A percentile compares a stretch with the other conserved stretches of the same genome.
Conservation (phyloP, 371 early-diverging fungal genomes). For the Zychaea mexicana region DNA sequence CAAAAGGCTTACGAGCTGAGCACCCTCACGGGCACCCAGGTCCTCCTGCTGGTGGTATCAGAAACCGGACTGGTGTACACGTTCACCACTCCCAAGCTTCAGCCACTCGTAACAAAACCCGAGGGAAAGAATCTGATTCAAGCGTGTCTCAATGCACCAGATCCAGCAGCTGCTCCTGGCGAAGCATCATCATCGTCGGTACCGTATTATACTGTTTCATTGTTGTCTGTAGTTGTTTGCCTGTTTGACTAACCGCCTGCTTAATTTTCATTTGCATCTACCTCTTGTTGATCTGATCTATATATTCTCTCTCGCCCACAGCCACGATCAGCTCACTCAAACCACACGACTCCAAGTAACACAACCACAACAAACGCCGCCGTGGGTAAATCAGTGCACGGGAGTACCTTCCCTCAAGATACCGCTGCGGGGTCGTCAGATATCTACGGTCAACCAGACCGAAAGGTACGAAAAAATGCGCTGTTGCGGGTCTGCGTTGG, state of each 20-base stretch:
- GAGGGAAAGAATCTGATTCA: slow-evolving; percentile 96
- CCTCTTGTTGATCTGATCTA: no score
- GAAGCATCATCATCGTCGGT: slow-evolving; percentile 4
- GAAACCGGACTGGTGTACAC: slow-evolving; percentile 99
- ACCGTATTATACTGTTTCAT: background rate
- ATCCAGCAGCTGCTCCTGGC: slow-evolving; percentile 28
- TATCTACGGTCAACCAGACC: slow-evolving; percentile 11
- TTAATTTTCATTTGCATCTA: no score
- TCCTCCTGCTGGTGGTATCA: slow-evolving; percentile 94
- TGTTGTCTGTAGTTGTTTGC: background rate
- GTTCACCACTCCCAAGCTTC: slow-evolving; percentile 96
- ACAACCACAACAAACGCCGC: slow-evolving; percentile 17
- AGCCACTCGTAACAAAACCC: slow-evolving; percentile 93
- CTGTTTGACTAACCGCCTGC: background rate
- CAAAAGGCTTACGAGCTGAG: slow-evolving; percentile 95
- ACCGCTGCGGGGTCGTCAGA: slow-evolving; percentile 4
- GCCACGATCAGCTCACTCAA: slow-evolving; percentile 16
- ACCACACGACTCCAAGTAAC: slow-evolving; percentile 17
- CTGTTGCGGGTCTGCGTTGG: no score
- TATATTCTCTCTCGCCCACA: no score
- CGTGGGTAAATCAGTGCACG: slow-evolving; percentile 21
- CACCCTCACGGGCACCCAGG: slow-evolving; percentile 97
- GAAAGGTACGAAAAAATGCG: slow-evolving; percentile 12
- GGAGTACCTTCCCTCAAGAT: slow-evolving; percentile 12
- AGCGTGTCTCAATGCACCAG: slow-evolving; percentile 90